Conservation (phyloP, 73 alveolate genomes). For the Strombidium stylifer region DNA sequence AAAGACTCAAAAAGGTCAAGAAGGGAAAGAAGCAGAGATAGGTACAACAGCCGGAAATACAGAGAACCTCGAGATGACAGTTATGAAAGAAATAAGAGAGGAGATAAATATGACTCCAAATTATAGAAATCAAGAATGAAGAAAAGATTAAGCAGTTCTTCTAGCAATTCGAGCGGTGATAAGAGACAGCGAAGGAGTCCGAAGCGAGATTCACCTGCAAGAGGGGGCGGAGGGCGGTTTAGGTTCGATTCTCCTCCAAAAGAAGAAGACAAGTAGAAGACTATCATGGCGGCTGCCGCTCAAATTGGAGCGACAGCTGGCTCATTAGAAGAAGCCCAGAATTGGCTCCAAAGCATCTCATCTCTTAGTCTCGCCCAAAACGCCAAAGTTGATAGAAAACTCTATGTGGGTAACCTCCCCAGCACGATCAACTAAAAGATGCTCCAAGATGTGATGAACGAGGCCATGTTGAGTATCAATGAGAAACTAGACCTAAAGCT, state of each 20-base stretch:
- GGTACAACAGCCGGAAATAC: neutral
- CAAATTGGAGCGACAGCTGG: slow-evolving; percentile 64
- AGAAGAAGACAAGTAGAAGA: slow-evolving; percentile 47
- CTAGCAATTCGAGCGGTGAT: neutral
- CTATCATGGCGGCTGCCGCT: slow-evolving; percentile 68
- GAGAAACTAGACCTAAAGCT: slow-evolving; percentile 52
- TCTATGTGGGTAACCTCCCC: slow-evolving; percentile 96
- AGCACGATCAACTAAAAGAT: slow-evolving; percentile 71
- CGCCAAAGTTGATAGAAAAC: slow-evolving; percentile 81
- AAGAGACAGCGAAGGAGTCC: slow-evolving; percentile 2
- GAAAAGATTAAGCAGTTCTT: neutral
- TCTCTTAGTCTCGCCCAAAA: slow-evolving; percentile 47
- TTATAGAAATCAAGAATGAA: neutral
- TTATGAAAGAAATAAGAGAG: slow-evolving; percentile 12
- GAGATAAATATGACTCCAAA: neutral
- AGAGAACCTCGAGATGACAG: neutral
- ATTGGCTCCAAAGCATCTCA: slow-evolving; percentile 45
- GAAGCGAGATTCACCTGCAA: too few species aligned
- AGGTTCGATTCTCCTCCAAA: slow-evolving; percentile 73
- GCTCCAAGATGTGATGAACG: slow-evolving; percentile 82
- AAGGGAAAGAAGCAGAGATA: neutral
- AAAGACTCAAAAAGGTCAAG: neutral
- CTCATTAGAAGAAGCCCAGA: slow-evolving; percentile 47
- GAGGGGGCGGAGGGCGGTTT: slow-evolving; percentile 14
- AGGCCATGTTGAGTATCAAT: slow-evolving; percentile 58